A percentile compares a stretch with the other conserved stretches of the same genome.
Evolutionary conservation across 2,329 filamentous ascomycete genomes (phyloP).

Genomic region (Plectosphaerella cucumerina): DNA sequence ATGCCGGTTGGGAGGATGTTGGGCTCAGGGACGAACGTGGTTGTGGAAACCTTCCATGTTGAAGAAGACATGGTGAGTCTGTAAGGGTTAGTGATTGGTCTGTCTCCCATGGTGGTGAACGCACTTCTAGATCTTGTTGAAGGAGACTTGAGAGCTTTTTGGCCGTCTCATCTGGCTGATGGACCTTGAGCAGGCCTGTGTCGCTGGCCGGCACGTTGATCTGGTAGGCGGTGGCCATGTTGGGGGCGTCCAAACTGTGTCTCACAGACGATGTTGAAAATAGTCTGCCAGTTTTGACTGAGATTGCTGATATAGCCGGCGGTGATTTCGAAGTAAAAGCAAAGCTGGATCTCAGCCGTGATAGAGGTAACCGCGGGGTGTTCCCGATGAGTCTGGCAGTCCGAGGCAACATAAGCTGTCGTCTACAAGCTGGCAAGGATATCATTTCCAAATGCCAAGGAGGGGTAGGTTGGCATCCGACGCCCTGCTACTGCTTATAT

Average conservation of each 20-base stretch:
- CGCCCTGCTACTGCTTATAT: too few species aligned
- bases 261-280: neutral
- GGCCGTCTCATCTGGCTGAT: conserved; percentile 55
- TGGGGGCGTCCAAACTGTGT: conserved; percentile 2
- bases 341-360: too few species aligned
- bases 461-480: too few species aligned
- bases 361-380: too few species aligned
- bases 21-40: conserved; percentile 54
- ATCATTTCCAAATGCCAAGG: too few species aligned
- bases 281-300: too few species aligned
- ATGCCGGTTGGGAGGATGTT: neutral
- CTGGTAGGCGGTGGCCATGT: conserved; percentile 42
- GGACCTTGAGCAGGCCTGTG: conserved; percentile 43
- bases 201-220: conserved; percentile 44
- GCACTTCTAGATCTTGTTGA: conserved; percentile 67
- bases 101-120: neutral
- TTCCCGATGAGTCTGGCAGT: too few species aligned
- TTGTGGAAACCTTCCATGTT: conserved; percentile 75
- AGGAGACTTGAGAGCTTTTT: conserved; percentile 62
- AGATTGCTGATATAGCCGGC: too few species aligned
- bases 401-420: too few species aligned
- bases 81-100: neutral
- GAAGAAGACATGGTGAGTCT: conserved; percentile 74
- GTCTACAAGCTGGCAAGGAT: too few species aligned
- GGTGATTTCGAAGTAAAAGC: too few species aligned